phyloP scores from a whole-genome alignment of 1,284 basidiomycete genomes.

The Prillingera fragicola region DNA sequence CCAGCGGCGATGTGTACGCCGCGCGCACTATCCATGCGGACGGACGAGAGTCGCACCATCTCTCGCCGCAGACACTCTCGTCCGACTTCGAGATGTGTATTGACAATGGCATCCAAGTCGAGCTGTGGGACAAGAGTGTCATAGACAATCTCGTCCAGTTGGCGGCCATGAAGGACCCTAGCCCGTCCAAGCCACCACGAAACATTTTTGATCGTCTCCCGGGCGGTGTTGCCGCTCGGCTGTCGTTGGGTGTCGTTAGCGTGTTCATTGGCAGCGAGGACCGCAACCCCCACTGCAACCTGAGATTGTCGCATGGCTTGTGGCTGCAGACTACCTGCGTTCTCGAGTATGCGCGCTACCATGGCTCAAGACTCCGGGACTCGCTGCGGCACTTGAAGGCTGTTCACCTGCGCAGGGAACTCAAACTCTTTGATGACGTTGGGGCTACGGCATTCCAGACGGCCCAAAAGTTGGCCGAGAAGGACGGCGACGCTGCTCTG shows the following conservation, averaged over 20 bases:
- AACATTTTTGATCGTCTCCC: slow-evolving; percentile 52
- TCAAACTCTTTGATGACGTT: slow-evolving; percentile 59
- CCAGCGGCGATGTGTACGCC: slow-evolving; percentile 26
- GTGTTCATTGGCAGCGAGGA: slow-evolving; percentile 68
- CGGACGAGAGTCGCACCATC: slow-evolving; percentile 20
- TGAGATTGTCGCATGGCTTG: slow-evolving; percentile 65
- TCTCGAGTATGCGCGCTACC: slow-evolving; percentile 60
- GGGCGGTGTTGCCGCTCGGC: slow-evolving; percentile 56
- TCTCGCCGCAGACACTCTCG: slow-evolving; percentile 50
- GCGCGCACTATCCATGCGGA: slow-evolving; percentile 1
- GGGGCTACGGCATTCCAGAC: slow-evolving; percentile 56
- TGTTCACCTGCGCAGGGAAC: slow-evolving; percentile 47
- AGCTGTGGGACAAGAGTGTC: slow-evolving; percentile 66
- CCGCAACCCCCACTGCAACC: slow-evolving; percentile 63
- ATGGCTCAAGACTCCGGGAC: too few relatives aligned
- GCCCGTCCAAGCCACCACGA: slow-evolving; percentile 3
- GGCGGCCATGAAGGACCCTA: slow-evolving; percentile 33
- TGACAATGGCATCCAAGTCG: slow-evolving; percentile 59
- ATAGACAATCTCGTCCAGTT: slow-evolving; percentile 54
- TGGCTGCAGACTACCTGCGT: slow-evolving; percentile 59
- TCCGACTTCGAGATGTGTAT: slow-evolving; percentile 55
- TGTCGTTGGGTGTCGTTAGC: slow-evolving; percentile 61
- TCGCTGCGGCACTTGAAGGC: slow-evolving; percentile 47
- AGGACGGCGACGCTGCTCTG: slow-evolving; percentile 40
- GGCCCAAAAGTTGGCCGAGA: slow-evolving; percentile 47